Base-by-base conservation (phyloP, 106 monocot genomes). In the Dendrobium officinale region DNA sequence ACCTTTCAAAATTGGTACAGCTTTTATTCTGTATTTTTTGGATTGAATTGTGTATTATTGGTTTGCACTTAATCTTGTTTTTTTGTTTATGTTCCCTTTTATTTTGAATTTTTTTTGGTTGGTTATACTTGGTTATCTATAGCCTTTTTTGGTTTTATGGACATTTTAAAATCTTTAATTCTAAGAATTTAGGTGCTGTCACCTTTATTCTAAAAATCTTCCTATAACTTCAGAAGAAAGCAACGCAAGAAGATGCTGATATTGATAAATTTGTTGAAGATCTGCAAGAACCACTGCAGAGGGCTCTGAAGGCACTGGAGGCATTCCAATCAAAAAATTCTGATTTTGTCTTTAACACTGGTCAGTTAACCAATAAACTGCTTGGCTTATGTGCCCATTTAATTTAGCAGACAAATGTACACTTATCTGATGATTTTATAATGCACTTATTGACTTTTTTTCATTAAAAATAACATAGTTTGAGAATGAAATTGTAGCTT, bases 331-430 rank as follows among this genome's bases (percentile, higher is more conserved):
- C 77, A 58, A 90, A 67, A 90, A 95, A 95, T 92, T 83, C 94
- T 88, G 92, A 92, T 31, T 87, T 79, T 81, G 81, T 95, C 73
- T 95, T 95, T 75, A 95, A 85, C 80, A 95, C 88, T 89, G 92
- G 94, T 95, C 59, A 16, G 81, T 80, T 79, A 48, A 47, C 10
- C 13, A 42, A 31, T 31, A 67, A 42, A 70, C 24, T 29, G 75
- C 33, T 40, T 45, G 20, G 18, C 20, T 66, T 37, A 15, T 76
- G 13, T 70, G 64, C 24, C 24, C 44, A 41, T 20, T 56, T 47
- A 17, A 37, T 18, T 40, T 40, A 42, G 42, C 6, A 42, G 15
- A 42, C 19, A 5, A 4, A 9, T 72, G 15, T 10, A 2, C 17
- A 42, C 42, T 5, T 37, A 18, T 2, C 18, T 73, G 40, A 19